Evolutionary conservation across 106 monocot genomes (phyloP).

Genomic region (Chionographis japonica): DNA sequence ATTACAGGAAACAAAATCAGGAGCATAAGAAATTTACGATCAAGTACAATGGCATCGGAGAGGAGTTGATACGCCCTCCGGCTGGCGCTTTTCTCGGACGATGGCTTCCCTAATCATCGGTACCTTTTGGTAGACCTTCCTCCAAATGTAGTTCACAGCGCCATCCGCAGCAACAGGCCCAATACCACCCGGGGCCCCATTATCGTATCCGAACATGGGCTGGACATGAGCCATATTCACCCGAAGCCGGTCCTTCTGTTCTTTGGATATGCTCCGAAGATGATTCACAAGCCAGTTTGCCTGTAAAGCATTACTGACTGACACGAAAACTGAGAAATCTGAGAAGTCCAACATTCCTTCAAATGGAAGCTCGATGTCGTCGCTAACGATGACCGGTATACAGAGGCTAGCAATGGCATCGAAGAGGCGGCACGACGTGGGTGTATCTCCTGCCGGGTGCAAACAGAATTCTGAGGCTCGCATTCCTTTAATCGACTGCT

Average conservation of each 20-base stretch:
- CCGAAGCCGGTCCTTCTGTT: constrained; percentile 35
- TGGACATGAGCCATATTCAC: constrained; percentile 65
- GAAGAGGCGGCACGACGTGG: constrained; percentile 92
- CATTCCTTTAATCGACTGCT: constrained; percentile 96
- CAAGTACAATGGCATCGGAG: constrained; percentile 77
- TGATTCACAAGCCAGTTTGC: constrained; percentile 54
- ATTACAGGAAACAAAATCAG: background rate
- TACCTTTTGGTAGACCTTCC: constrained; percentile 66
- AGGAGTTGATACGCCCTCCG: constrained; percentile 53
- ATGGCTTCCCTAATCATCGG: constrained; percentile 68
- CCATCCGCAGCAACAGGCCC: constrained; percentile 46
- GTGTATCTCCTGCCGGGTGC: constrained; percentile 96
- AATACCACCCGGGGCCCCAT: constrained; percentile 41
- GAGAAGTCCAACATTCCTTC: constrained; percentile 92
- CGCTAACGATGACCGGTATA: constrained; percentile 85
- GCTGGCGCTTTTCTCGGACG: constrained; percentile 63
- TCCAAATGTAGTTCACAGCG: constrained; percentile 89
- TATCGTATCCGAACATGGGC: constrained; percentile 72
- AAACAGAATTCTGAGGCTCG: constrained; percentile 84
- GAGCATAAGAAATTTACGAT: constrained; percentile 3
- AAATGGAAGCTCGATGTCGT: constrained; percentile 89
- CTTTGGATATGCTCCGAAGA: constrained; percentile 46
- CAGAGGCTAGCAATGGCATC: constrained; percentile 89
- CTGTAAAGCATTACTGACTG: constrained; percentile 57
- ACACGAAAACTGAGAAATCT: constrained; percentile 64